Evolutionary conservation across 768 basidiomycete species (phyloP), one percentile per base, ranked within the genome.

Genomic region (Lactarius deliciosus): DNA sequence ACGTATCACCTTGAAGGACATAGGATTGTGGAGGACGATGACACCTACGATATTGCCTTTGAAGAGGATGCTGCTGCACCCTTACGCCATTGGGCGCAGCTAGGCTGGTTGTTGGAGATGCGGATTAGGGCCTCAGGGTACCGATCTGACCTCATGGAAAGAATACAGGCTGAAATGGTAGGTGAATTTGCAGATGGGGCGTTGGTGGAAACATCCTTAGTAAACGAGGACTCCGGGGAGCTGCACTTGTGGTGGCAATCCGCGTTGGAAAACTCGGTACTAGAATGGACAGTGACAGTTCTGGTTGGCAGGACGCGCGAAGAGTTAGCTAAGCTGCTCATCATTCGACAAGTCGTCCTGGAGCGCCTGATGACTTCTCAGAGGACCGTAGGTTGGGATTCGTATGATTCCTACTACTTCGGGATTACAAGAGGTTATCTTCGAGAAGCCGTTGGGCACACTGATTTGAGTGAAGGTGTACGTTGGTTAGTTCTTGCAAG

Each of bases 311-410:
- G 45, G 9, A 45, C 45, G 36, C 3, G 11, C 2, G 18, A 8
- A 10, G 45, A n/a, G 20, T 9, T 4, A 0, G 0, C 0, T 7
- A 9, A n/a, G 4, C 0, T 45, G 1, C 20, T n/a, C 45, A 7
- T 9, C 1, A 20, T 58, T 22, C 20, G 11, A 5, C 34, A 58
- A 13, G 22, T 38, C 0, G 38, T 58, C 6, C n/a, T 58, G n/a
- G 57, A 58, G 11, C 2, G 57, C 0, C 5, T 58, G 5, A 58
- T 58, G 57, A 6, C 32, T 0, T 10, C 20, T 2, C 36, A 38
- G 22, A 9, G 5, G 11, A 22, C 36, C 4, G 13, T 11, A 2
- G n/a, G 22, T 1, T 58, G 32, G 32, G 0, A 7, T 7, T 2
- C 4, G 1, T 58, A 58, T 6, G 36, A 58, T 6, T 1, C 4